These are phyloP conservation scores for Leucaena leucocephala DNA, from an alignment of 306 rosid species.

Conservation along the genomic window DNA sequence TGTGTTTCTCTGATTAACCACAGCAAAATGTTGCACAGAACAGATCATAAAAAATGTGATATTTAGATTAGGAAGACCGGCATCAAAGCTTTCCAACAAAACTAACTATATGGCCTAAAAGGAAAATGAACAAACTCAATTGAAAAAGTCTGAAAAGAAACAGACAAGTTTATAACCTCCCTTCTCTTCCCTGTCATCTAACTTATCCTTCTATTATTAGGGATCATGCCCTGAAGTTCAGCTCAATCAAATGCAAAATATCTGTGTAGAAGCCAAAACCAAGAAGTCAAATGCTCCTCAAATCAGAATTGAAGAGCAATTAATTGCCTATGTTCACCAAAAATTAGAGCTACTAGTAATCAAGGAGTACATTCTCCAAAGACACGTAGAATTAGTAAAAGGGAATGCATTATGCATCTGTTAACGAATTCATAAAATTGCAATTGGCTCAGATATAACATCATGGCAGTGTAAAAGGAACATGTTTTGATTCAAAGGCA, in stretches of 20 bases:
- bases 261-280: not conserved
- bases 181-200: not conserved
- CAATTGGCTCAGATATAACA: not conserved
- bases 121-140: not conserved
- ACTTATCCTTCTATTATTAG: not conserved
- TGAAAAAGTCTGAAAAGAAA: not conserved
- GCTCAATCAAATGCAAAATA: not conserved
- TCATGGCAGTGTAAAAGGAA: slow-evolving; percentile 15
- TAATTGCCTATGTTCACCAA: not conserved
- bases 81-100: not conserved
- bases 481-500: slow-evolving; percentile 14
- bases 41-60: not conserved
- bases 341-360: not conserved
- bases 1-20: not conserved
- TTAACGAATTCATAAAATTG: not conserved
- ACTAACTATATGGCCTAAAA: not conserved
- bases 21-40: not conserved
- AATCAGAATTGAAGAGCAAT: slow-evolving; percentile 41
- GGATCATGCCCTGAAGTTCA: not conserved
- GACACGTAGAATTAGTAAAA: not conserved
- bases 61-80: not conserved
- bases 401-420: not conserved
- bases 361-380: not conserved
- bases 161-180: not conserved
- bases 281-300: slow-evolving; percentile 44